Evolutionary conservation across 164 flowering plant genomes (phyloP).

Genomic region (Nymphaea colorata): DNA sequence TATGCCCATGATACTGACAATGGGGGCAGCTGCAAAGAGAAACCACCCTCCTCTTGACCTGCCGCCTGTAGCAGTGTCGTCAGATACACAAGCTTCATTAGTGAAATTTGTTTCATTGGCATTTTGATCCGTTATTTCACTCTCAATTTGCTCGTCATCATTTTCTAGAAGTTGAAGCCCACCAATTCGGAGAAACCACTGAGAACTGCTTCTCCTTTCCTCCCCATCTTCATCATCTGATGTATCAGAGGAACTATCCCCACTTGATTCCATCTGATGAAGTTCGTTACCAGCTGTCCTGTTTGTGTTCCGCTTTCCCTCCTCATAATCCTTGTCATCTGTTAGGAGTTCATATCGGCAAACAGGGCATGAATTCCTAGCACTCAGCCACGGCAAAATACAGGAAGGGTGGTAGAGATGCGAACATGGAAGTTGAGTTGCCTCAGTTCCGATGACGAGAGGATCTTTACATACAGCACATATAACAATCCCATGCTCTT

Average conservation of each 20-base stretch:
- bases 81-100: background rate
- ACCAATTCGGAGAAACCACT: background rate
- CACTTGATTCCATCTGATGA: slow-evolving; percentile 20
- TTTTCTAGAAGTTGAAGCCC: background rate
- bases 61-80: background rate
- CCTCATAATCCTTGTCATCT: slow-evolving; percentile 70
- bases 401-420: slow-evolving; percentile 81
- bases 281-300: slow-evolving; percentile 13
- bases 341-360: slow-evolving; percentile 92
- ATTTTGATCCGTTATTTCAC: background rate
- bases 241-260: slow-evolving; percentile 30
- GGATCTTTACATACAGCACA: slow-evolving; percentile 90
- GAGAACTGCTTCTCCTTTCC: slow-evolving; percentile 7
- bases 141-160: background rate
- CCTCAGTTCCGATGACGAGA: slow-evolving; percentile 37
- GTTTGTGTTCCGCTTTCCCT: slow-evolving; percentile 22
- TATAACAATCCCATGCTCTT: slow-evolving; percentile 29
- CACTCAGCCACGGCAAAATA: slow-evolving; percentile 72
- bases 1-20: slow-evolving; percentile 61
- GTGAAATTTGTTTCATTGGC: too few species aligned
- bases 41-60: slow-evolving; percentile 51
- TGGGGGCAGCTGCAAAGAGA: slow-evolving; percentile 64
- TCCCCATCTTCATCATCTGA: slow-evolving; percentile 14
- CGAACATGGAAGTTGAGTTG: slow-evolving; percentile 68
- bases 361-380: slow-evolving; percentile 88